phyloP scores from a whole-genome alignment of 306 rosid species.

The Citrullus mucosospermus region DNA sequence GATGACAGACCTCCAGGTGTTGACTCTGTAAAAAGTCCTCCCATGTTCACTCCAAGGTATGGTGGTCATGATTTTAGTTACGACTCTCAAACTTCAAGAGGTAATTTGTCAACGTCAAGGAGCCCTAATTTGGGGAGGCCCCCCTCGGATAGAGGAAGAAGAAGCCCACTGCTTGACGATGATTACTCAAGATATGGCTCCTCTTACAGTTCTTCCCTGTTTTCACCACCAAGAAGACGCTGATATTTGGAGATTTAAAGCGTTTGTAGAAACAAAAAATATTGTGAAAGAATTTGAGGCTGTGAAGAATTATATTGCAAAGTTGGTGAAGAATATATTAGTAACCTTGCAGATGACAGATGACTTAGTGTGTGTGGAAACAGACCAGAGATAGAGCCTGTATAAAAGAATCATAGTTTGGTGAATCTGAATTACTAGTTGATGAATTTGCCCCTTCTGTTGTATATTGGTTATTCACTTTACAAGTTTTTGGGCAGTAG shows the following conservation, averaged over 20 bases:
- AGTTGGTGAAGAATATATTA: not conserved
- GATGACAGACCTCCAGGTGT: conserved; percentile 80
- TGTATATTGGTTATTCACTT: not conserved
- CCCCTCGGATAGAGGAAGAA: conserved; percentile 39
- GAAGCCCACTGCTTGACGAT: conserved; percentile 36
- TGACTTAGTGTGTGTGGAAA: not conserved
- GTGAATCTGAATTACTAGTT: not conserved
- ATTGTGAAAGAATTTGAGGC: not conserved
- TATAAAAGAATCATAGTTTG: not conserved
- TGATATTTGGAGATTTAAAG: not conserved
- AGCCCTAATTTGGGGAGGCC: conserved; percentile 28
- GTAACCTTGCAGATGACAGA: conserved; percentile 1
- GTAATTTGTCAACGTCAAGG: conserved; percentile 14
- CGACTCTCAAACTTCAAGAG: conserved; percentile 15
- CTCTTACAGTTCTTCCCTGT: conserved; percentile 23
- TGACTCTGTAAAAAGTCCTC: conserved; percentile 39
- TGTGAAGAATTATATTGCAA: not conserved
- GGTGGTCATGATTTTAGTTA: conserved; percentile 23
- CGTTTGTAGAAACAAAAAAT: not conserved
- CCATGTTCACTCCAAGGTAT: conserved; percentile 44
- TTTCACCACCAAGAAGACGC: conserved; percentile 26
- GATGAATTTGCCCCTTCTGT: not conserved
- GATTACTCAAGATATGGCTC: conserved; percentile 22
- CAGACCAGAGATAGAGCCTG: not conserved
- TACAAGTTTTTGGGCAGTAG: not conserved